phyloP scores from a whole-genome alignment of 257 asterid species.

The Cynanchum wilfordii region DNA sequence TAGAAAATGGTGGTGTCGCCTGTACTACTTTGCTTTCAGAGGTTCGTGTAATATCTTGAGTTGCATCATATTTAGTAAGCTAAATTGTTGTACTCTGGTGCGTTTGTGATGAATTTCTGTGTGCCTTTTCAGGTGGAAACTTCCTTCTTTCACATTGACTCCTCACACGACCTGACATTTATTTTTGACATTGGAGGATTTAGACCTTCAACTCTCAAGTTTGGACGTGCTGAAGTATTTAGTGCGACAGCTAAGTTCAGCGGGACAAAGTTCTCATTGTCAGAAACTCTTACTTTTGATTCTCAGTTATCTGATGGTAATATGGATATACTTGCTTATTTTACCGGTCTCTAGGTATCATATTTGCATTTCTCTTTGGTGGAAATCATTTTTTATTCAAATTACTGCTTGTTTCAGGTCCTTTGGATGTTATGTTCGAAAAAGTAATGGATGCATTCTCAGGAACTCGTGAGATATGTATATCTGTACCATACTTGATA shows the following conservation, averaged over 20 bases:
- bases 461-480: constrained; percentile 87
- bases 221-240: constrained; percentile 88
- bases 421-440: constrained; percentile 69
- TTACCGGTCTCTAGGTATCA: constrained; percentile 5
- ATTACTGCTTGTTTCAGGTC: constrained; percentile 46
- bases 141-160: constrained; percentile 78
- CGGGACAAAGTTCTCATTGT: constrained; percentile 74
- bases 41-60: constrained; percentile 38
- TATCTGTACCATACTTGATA: constrained; percentile 79
- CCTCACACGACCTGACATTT: constrained; percentile 77
- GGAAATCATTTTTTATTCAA: constrained; percentile 7
- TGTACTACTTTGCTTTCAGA: constrained; percentile 62
- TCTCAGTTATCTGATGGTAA: constrained; percentile 63
- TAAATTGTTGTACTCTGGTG: constrained; percentile 7
- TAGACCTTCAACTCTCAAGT: constrained; percentile 64
- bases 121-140: constrained; percentile 82
- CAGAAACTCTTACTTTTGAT: constrained; percentile 68
- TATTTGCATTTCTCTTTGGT: constrained; percentile 16
- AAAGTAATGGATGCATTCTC: constrained; percentile 90
- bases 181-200: constrained; percentile 59
- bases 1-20: constrained; percentile 72
- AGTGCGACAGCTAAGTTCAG: constrained; percentile 67
- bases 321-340: constrained; percentile 3
- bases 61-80: neutral
- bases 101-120: constrained; percentile 1